A percentile compares a stretch with the other conserved stretches of the same genome.
These are phyloP conservation scores for Phaeosphaeria sp. DNA, from an alignment of 2,329 filamentous ascomycete genomes.

Conservation along the genomic window DNA sequence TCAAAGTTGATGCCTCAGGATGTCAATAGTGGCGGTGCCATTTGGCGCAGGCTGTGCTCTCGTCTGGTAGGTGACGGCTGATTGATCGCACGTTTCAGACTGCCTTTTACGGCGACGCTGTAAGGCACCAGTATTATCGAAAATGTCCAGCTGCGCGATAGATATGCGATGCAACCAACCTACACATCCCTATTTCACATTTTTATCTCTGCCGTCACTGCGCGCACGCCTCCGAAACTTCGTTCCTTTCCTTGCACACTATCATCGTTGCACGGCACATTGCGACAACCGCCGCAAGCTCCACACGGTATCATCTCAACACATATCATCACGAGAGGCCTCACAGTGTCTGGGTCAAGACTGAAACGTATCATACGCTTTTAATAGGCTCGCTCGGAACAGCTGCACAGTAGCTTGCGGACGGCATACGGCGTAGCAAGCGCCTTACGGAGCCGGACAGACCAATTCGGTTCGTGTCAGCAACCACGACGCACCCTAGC, in stretches of 20 bases:
- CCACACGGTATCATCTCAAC: neutral
- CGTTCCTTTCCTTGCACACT: neutral
- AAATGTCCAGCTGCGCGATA: conserved; percentile 1
- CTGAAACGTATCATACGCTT: neutral
- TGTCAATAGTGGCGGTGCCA: conserved; percentile 10
- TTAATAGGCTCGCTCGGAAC: neutral
- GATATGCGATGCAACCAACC: neutral
- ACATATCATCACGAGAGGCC: neutral
- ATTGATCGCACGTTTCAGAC: conserved; percentile 14
- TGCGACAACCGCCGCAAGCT: neutral
- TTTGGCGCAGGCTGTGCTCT: conserved; percentile 5
- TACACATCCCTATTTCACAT: neutral
- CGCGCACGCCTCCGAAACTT: neutral
- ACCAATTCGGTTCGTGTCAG: conserved; percentile 5
- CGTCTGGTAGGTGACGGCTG: conserved; percentile 8
- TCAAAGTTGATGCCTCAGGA: neutral
- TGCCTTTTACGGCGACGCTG: conserved; percentile 9
- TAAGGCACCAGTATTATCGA: conserved; percentile 21
- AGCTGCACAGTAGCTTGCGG: conserved; percentile 3
- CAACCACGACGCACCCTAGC: neutral
- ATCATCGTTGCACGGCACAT: neutral
- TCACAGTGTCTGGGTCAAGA: neutral
- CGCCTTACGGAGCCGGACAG: neutral
- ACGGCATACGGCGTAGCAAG: conserved; percentile 1
- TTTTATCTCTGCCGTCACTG: neutral